Base-by-base conservation (phyloP, 345 rosid genomes). In the Aurinia saxatilis region DNA sequence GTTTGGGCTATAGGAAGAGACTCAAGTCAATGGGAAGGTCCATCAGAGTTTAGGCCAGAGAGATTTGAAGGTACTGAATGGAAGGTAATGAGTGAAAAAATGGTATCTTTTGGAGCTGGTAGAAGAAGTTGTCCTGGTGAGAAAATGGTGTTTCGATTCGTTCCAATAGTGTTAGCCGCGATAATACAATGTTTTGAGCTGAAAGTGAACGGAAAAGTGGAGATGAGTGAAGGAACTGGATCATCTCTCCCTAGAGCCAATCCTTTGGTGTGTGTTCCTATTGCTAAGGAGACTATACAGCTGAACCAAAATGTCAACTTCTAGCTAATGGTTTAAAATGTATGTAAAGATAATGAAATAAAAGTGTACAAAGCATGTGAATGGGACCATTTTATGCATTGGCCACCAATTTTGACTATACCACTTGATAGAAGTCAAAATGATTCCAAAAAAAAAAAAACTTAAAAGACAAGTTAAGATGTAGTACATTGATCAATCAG, bases 41-140 rank as follows among this genome's bases (percentile, higher is more conserved):
- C 91, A 0, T 66, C 65, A 8, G 78, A 71, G 68, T 84, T 84
- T 65, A 70, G 63, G 63, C 91, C 91, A 0, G 91, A 84, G 77
- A 76, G 91, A 57, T 84, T 80, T 67, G 64, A 82, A 31, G 66
- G 63, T 3, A 44, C 36, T n/a, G 72, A 66, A 14, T 68, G 80
- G 79, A 71, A 67, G 53, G 31, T 40, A 0, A 57, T 71, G 73
- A 67, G 72, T 33, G 54, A 80, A 58, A 85, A 80, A 50, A 39
- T 78, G 73, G 33, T 82, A 55, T 73, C 84, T 36, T 82, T 80
- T 62, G 88, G 88, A 33, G 65, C 72, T 30, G 88, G 88, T 13
- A 78, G 84, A 70, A 82, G 88, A 75, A 74, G 81, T 50, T 82
- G 88, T 34, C 84, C 84, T 1, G 88, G 77, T 30, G 72, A 67